phyloP scores from a whole-genome alignment of 148 eudicot genomes.

The Suaeda aralocaspica region DNA sequence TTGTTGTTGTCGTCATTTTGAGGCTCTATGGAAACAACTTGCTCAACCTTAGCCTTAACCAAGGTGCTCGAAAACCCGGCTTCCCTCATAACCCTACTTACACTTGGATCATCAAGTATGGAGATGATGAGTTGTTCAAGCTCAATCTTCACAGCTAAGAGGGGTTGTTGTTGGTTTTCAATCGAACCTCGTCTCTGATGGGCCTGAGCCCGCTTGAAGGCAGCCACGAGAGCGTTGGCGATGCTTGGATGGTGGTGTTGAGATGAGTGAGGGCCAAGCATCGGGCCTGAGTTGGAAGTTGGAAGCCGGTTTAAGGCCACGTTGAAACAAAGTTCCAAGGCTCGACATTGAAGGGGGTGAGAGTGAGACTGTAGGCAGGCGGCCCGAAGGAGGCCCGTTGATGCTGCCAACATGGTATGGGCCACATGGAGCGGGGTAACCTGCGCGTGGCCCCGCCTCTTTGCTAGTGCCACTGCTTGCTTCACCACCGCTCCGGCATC shows the following conservation, averaged over 20 bases:
- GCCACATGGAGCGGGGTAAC: slow-evolving; percentile 96
- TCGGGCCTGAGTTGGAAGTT: slow-evolving; percentile 43
- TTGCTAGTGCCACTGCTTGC: slow-evolving; percentile 64
- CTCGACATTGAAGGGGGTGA: slow-evolving; percentile 81
- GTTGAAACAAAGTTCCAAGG: slow-evolving; percentile 90
- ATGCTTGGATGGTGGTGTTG: slow-evolving; percentile 52
- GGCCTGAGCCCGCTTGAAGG: slow-evolving; percentile 88
- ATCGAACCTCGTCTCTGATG: slow-evolving; percentile 75
- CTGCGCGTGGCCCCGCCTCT: slow-evolving; percentile 75
- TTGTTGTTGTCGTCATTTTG: slow-evolving; percentile 17
- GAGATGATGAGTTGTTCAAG: slow-evolving; percentile 81
- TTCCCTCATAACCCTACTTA: slow-evolving; percentile 87
- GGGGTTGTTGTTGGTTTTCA: slow-evolving; percentile 73
- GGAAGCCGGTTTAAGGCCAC: slow-evolving; percentile 88
- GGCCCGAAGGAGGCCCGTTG: slow-evolving; percentile 58
- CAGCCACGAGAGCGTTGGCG: slow-evolving; percentile 78
- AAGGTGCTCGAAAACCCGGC: slow-evolving; percentile 81
- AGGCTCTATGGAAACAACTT: slow-evolving; percentile 46
- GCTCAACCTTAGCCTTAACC: slow-evolving; percentile 73
- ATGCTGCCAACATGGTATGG: slow-evolving; percentile 54
- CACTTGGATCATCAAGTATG: slow-evolving; percentile 92
- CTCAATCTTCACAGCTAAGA: slow-evolving; percentile 67
- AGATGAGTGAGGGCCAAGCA: slow-evolving; percentile 36
- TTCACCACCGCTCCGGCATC: slow-evolving; percentile 70
- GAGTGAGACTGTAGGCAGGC: slow-evolving; percentile 82